These are phyloP conservation scores for Moesziomyces antarcticus DNA, from an alignment of 1,284 basidiomycete species.

Conservation along the genomic window DNA sequence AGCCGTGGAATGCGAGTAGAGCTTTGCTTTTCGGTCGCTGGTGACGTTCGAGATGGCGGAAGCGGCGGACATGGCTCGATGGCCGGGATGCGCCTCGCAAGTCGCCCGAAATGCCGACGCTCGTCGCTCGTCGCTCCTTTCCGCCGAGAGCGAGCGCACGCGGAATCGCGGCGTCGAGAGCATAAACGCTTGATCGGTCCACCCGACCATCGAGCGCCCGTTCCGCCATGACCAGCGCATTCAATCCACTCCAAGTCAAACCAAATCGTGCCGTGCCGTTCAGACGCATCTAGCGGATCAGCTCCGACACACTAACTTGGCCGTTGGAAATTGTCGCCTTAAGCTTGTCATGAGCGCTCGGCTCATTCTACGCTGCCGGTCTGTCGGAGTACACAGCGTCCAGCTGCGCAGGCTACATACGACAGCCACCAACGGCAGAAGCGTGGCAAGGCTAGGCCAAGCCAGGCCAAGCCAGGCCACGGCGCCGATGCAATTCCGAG, in stretches of 20 bases:
- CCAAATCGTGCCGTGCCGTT: no score
- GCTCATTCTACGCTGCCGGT: background rate
- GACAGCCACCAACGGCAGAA: background rate
- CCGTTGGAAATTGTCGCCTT: background rate
- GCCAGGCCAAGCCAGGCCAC: background rate
- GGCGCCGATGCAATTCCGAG: background rate
- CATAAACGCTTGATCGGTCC: conserved; percentile 1
- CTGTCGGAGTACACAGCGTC: background rate
- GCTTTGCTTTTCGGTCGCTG: no score
- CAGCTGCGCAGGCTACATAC: no score
- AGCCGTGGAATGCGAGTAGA: no score
- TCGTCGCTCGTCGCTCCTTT: background rate
- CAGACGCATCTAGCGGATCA: background rate
- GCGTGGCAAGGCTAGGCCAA: background rate
- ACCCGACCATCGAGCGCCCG: conserved; percentile 1
- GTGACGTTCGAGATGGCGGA: background rate
- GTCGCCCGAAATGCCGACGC: no score
- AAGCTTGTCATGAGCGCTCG: background rate
- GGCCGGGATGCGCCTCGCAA: background rate
- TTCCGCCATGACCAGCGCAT: conserved; percentile 2
- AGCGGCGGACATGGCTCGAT: conserved; percentile 10
- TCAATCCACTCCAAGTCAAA: no score
- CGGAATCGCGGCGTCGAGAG: conserved; percentile 19
- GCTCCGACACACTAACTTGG: background rate
- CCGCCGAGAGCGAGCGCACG: conserved; percentile 2